Base-by-base conservation (phyloP, 169 alveolate species). In the Eimeria acervulina region DNA sequence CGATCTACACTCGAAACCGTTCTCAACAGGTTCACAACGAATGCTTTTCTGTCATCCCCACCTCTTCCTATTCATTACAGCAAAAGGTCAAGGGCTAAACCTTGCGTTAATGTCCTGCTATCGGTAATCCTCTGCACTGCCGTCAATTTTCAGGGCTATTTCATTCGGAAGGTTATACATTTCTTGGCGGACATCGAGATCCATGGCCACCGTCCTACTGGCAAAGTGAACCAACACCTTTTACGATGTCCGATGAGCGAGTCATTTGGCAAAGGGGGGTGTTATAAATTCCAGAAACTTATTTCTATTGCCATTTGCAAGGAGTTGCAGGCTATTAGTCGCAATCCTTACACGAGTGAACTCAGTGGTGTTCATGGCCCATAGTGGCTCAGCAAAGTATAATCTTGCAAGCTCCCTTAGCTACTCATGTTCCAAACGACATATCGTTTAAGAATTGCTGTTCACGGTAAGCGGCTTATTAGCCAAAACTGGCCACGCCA, bases 141-240 rank as follows among this genome's bases (percentile, higher is more conserved):
- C 99, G 98, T 98, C 99, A 98, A 98, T 98, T 98, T 98, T 98
- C 99, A 97, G 99, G 99, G 99, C 98, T 96, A 97, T 97, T 97
- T 95, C 98, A 98, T 96, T 98, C 98, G 99, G 98, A 98, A 97
- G 99, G 98, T 96, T 97, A 98, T 99, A 98, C 99, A 97, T 98
- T 98, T 98, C 99, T 98, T 98, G 97, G 99, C 99, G 99, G 99
- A 97, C 98, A 97, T 97, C 99, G 97, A 98, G 99, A 97, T 98
- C 99, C 97, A 97, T 98, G 99, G 97, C 98, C 97, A 98, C 99
- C 99, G 99, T 98, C 99, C 99, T 98, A 98, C 93, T 85, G 93
- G 98, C 97, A 96, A 95, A 95, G 97, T 97, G 98, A 96, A 97
- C 97, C 99, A 97, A 97, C 98, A 97, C 99, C 99, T 97, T 97